phyloP scores from a whole-genome alignment of 2,329 filamentous ascomycete species.

The Colletotrichum coccodes region DNA sequence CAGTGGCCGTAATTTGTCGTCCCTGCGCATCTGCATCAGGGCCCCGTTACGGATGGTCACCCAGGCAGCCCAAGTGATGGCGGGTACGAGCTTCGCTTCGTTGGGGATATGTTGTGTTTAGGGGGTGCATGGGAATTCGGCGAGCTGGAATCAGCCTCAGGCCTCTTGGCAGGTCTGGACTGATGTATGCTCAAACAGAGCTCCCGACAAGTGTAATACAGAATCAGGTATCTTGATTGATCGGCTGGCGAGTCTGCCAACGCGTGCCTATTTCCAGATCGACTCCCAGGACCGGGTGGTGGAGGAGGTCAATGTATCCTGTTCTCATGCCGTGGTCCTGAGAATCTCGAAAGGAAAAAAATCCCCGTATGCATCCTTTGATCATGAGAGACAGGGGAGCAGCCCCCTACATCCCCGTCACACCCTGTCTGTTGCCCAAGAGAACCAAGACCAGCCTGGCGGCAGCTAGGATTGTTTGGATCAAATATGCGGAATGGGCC shows the following conservation, averaged over 20 bases:
- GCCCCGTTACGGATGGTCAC: slow-evolving; percentile 6
- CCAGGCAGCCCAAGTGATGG: slow-evolving; percentile 9
- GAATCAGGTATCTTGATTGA: background rate
- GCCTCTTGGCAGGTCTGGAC: slow-evolving; percentile 25
- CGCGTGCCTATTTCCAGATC: background rate
- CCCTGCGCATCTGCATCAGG: slow-evolving; percentile 23
- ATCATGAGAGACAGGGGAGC: slow-evolving; percentile 20
- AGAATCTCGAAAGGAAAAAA: slow-evolving; percentile 23
- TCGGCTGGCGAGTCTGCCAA: background rate
- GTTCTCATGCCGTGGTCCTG: slow-evolving; percentile 23
- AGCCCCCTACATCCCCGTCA: slow-evolving; percentile 24
- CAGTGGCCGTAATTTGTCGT: slow-evolving; percentile 30
- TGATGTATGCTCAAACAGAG: slow-evolving; percentile 6
- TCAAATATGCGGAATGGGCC: slow-evolving; percentile 31
- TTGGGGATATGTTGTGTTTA: background rate
- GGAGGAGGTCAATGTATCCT: slow-evolving; percentile 19
- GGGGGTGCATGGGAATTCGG: background rate
- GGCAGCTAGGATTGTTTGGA: slow-evolving; percentile 32
- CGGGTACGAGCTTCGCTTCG: slow-evolving; percentile 15
- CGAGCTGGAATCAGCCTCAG: slow-evolving; percentile 23
- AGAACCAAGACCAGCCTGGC: slow-evolving; percentile 30
- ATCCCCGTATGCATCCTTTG: background rate
- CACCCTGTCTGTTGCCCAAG: slow-evolving; percentile 11
- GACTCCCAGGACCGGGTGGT: slow-evolving; percentile 11
- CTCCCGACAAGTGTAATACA: background rate